Evolutionary conservation across 441 rosid species (phyloP), one percentile per base, ranked within the genome.

Genomic region (Adansonia rubrostipa): DNA sequence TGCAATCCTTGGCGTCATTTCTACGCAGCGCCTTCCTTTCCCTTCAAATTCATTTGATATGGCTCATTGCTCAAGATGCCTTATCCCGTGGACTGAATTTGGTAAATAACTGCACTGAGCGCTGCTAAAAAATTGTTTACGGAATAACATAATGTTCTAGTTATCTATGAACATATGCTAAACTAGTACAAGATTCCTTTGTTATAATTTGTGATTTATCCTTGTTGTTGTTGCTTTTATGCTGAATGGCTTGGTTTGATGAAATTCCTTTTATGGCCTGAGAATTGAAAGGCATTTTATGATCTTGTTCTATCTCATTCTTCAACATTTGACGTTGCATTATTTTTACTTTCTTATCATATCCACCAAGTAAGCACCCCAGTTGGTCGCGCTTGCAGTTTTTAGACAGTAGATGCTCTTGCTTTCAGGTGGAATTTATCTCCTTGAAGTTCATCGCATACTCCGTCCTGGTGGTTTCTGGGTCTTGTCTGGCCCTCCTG

Each of bases 31-130:
- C 50, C 97, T 96, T 53, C 96, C 98, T 58, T 96, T 94, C 88
- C 97, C 99, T 14, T 96, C 99, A 6, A 92, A 86, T 78, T 90
- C 98, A 48, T 96, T 96, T 66, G 99, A 96, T 84, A 92, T 96
- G 98, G 99, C 99, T 85, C 99, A 96, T 86, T 96, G 99, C 91
- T 96, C 99, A 24, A 90, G 99, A 85, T 94, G 99, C 88, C 98
- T 96, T 80, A 96, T 96, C 77, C 98, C 99, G 14, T 96, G 99
- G 99, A 93, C 98, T 44, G 99, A 96, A 92, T 96, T 92, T 3
- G 99, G 99, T 96, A 91, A 82, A 58, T 73, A 33, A 56, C 24
- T 57, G 36, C 65, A 20, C 20, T 48, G 15, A 44, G 20, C 40
- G 56, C 42, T 22, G 47, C 40, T 56, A 8, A 53, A 53, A 20